Evolutionary conservation across 495 filamentous ascomycete genomes (phyloP).

Genomic region (Mytilinidion resinicola): DNA sequence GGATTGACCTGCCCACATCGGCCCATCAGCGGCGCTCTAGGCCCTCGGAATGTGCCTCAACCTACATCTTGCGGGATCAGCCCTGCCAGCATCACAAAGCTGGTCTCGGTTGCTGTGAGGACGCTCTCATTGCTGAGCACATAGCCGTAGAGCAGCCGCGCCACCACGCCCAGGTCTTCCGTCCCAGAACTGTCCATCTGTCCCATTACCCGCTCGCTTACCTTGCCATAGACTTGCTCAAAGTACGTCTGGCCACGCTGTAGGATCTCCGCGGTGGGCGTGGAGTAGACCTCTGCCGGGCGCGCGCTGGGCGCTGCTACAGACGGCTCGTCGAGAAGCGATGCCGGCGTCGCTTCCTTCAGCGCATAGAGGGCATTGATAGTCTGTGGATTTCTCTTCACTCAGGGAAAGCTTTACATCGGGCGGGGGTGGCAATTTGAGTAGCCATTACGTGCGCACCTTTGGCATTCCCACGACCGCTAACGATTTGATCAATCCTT

Average conservation of each 20-base stretch:
- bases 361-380: conserved; percentile 50
- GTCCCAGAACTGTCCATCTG: conserved; percentile 50
- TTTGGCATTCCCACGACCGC: conserved; percentile 50
- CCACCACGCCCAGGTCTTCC: conserved; percentile 47
- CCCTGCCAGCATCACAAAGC: conserved; percentile 50
- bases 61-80: conserved; percentile 50
- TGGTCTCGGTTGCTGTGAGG: conserved; percentile 44
- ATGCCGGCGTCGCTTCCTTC: conserved; percentile 41
- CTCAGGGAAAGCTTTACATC: conserved; percentile 7
- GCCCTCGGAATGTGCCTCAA: not conserved
- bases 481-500: conserved; percentile 48
- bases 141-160: conserved; percentile 49
- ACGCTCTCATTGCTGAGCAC: conserved; percentile 46
- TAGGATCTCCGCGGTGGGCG: conserved; percentile 38
- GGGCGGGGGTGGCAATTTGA: not conserved
- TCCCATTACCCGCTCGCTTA: conserved; percentile 46
- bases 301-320: conserved; percentile 40
- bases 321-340: conserved; percentile 43
- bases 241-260: conserved; percentile 47
- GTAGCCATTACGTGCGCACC: conserved; percentile 32
- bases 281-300: conserved; percentile 34
- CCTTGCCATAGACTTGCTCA: conserved; percentile 47
- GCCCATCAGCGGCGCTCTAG: conserved; percentile 6
- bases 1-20: conserved; percentile 41
- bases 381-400: conserved; percentile 30